A percentile compares a stretch with the other conserved stretches of the same genome.
phyloP scores from a whole-genome alignment of 768 basidiomycete genomes.

The Amanita phalloides region DNA sequence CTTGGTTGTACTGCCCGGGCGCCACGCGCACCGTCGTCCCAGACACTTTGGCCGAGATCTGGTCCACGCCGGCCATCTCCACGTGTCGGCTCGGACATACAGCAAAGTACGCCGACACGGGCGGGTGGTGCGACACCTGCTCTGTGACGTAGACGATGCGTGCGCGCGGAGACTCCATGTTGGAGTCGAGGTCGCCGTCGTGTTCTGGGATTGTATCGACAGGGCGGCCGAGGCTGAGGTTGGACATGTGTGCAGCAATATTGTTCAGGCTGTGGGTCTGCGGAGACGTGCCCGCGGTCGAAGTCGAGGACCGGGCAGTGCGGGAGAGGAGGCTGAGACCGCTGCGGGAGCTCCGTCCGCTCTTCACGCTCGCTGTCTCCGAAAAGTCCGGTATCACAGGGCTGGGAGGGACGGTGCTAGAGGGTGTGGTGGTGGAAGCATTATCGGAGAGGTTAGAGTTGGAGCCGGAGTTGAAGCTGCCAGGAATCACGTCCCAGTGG shows the following conservation, averaged over 20 bases:
- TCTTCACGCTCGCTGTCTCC: constrained; percentile 51
- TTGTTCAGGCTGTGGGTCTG: constrained; percentile 26
- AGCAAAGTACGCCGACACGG: constrained; percentile 80
- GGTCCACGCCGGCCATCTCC: constrained; percentile 76
- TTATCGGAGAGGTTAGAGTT: constrained; percentile 33
- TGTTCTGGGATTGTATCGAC: constrained; percentile 13
- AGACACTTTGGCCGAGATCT: constrained; percentile 87
- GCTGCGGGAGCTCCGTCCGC: constrained; percentile 46
- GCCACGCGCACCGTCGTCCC: constrained; percentile 76
- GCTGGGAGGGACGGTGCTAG: constrained; percentile 10
- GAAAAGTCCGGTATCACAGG: constrained; percentile 7
- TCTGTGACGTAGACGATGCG: constrained; percentile 82
- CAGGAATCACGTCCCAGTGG: constrained; percentile 73
- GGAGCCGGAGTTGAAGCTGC: background rate
- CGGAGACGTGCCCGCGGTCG: constrained; percentile 46
- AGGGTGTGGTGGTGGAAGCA: constrained; percentile 15
- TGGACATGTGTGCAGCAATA: constrained; percentile 48
- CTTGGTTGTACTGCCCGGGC: constrained; percentile 81
- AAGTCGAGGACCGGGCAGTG: constrained; percentile 31
- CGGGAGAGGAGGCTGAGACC: constrained; percentile 47
- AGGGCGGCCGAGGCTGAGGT: constrained; percentile 39
- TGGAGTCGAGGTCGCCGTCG: constrained; percentile 5
- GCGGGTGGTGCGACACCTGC: constrained; percentile 96
- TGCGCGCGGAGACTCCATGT: constrained; percentile 27
- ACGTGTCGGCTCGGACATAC: constrained; percentile 63